These are phyloP conservation scores for Pseudoscleropodium purum DNA, from an alignment of 225 moss, liverwort and hornwort genomes.

Conservation along the genomic window DNA sequence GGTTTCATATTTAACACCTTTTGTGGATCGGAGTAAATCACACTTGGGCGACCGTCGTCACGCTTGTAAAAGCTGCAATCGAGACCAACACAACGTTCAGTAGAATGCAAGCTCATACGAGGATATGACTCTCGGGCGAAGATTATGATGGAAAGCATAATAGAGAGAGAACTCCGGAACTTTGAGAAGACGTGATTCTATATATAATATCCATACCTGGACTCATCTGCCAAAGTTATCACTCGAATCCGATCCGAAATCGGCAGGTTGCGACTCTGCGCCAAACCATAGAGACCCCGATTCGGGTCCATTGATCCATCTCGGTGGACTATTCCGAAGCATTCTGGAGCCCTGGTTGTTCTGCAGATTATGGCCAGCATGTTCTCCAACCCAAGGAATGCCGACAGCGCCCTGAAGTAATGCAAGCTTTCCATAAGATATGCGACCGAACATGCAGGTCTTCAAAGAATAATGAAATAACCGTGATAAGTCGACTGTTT, in stretches of 20 bases:
- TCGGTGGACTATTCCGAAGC: not conserved
- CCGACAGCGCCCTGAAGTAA: slow-evolving; percentile 2
- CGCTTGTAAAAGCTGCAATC: slow-evolving; percentile 25
- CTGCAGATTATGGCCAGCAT: slow-evolving; percentile 27
- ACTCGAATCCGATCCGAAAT: slow-evolving; percentile 14
- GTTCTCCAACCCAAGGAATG: slow-evolving; percentile 22
- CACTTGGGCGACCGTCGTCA: slow-evolving; percentile 1
- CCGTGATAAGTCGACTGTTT: not conserved
- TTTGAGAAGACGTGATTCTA: no score
- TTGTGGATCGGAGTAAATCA: slow-evolving; percentile 9
- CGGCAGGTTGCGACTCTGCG: not conserved
- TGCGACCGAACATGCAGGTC: not conserved
- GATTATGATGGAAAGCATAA: not conserved
- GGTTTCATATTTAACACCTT: slow-evolving; percentile 11
- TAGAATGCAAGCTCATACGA: not conserved
- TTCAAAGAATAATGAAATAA: not conserved
- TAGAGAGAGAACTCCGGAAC: not conserved
- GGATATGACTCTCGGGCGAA: not conserved
- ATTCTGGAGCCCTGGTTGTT: slow-evolving; percentile 7
- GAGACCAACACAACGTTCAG: not conserved
- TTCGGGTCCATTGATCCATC: not conserved
- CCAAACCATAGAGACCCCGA: slow-evolving; percentile 14
- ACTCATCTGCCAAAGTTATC: slow-evolving; percentile 14
- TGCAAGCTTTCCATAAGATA: not conserved
- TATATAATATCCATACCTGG: not conserved